Evolutionary conservation across 78 protist species (phyloP).

Genomic region (Guillardia theta): DNA sequence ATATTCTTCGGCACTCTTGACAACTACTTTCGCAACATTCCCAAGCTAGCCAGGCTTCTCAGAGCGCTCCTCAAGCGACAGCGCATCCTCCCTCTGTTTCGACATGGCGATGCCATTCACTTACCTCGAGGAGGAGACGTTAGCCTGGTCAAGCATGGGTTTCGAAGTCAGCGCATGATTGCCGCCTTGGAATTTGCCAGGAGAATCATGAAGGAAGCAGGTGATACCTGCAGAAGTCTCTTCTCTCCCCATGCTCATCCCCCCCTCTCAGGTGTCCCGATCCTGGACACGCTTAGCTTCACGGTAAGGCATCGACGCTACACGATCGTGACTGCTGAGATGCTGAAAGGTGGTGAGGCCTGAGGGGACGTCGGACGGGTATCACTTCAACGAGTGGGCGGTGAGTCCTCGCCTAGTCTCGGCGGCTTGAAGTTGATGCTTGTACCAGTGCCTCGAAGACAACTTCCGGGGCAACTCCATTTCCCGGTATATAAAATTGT

Average conservation of each 20-base stretch:
- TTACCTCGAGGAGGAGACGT: neutral
- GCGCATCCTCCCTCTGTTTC: neutral
- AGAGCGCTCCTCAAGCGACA: neutral
- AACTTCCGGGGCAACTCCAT: neutral
- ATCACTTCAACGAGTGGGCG: neutral
- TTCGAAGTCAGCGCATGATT: neutral
- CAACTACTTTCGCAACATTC: neutral
- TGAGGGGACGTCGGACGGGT: slow-evolving; percentile 20
- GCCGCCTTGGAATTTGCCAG: no score
- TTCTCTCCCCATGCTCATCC: neutral
- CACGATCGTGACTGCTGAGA: neutral
- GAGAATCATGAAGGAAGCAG: no score
- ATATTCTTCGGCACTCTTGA: neutral
- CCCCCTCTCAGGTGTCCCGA: neutral
- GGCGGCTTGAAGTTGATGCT: neutral
- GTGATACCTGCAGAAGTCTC: no score
- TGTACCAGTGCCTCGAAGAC: neutral
- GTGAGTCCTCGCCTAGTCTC: neutral
- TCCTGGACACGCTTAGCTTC: neutral
- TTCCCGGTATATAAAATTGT: no score
- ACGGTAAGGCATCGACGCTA: neutral
- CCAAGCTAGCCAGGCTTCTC: neutral
- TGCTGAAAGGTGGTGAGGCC: neutral
- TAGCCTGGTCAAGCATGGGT: slow-evolving; percentile 3
- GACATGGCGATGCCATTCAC: neutral